Percentiles rank a stretch among this genome's conserved stretches.
phyloP scores from a whole-genome alignment of 176 grass and related monocot genomes.

The Guadua angustifolia region DNA sequence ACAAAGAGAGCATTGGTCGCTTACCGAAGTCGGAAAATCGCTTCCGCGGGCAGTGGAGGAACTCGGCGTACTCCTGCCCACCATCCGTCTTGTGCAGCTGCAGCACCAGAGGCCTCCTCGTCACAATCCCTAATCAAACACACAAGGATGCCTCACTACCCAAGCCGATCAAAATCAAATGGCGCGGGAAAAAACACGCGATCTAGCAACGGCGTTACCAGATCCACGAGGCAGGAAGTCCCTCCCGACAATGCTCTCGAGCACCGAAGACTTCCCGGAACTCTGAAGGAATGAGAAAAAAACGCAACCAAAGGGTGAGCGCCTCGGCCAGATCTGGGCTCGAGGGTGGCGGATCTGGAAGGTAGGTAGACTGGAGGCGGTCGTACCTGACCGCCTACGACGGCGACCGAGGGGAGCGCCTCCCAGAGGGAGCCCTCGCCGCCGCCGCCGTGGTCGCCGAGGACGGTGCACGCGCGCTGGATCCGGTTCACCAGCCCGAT shows the following conservation, averaged over 20 bases:
- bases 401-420: slow-evolving; percentile 94
- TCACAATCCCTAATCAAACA: slow-evolving; percentile 82
- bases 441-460: slow-evolving; percentile 93
- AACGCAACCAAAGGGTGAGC: slow-evolving; percentile 28
- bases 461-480: slow-evolving; percentile 92
- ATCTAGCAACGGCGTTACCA: slow-evolving; percentile 67
- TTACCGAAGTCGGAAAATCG: slow-evolving; percentile 81
- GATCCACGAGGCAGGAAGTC: slow-evolving; percentile 99
- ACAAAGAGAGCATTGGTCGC: not conserved
- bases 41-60: slow-evolving; percentile 90
- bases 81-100: slow-evolving; percentile 94
- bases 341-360: not conserved
- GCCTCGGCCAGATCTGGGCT: slow-evolving; percentile 42
- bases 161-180: slow-evolving; percentile 35
- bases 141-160: not conserved
- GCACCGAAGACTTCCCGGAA: slow-evolving; percentile 97
- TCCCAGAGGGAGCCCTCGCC: slow-evolving; percentile 88
- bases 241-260: slow-evolving; percentile 99
- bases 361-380: not conserved
- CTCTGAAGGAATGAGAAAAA: slow-evolving; percentile 60
- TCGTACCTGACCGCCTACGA: slow-evolving; percentile 97
- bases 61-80: slow-evolving; percentile 88
- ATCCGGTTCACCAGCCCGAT: slow-evolving; percentile 99
- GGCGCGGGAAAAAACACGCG: slow-evolving; percentile 20
- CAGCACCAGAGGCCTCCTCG: slow-evolving; percentile 90